Evolutionary conservation across 345 rosid species (phyloP), one percentile per base, ranked within the genome.

Genomic region (Citrus sp.): DNA sequence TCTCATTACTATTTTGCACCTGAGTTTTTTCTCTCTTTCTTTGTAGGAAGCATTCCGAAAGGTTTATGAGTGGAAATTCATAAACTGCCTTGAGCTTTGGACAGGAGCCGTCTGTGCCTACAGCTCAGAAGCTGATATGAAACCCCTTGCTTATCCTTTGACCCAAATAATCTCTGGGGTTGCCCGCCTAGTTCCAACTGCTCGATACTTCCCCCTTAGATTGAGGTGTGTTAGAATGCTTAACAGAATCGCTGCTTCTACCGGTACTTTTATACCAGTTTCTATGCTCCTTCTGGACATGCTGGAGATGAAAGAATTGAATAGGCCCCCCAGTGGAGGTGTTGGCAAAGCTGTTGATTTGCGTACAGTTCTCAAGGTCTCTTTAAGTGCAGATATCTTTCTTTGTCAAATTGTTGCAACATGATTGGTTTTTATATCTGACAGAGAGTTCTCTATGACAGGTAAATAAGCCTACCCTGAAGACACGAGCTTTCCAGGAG

Each of bases 51-150:
- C 98, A 68, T 96, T 90, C 78, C 85, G 93, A 73, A 92, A 94
- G 85, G 98, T 96, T 72, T 96, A 94, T 84, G 98, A 92, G 78
- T 96, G 99, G 99, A 96, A 96, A 81, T 96, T 89, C 82, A 89
- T 94, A 30, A 93, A 88, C 82, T 94, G 99, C 82, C 95, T 96
- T 80, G 98, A 96, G 90, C 95, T 96, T 63, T 96, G 98, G 98
- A 96, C 99, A 21, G 94, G 97, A 78, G 97, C 97, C 68, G 81
- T 96, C 70, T 94, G 97, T 83, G 80, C 93, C 59, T 91, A 86
- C 73, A 80, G 88, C 77, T 80, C 90, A 55, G 94, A 92, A 81
- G 86, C 94, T 77, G 98, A 91, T 80, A 88, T 94, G 64, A 84
- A 83, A 80, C 92, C 95, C 75, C 97, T 96, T 79, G 94, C 98